A percentile compares a stretch with the other conserved stretches of the same genome.
Evolutionary conservation across 139 green algal species (phyloP).

Genomic region (Picochlorum sp.): DNA sequence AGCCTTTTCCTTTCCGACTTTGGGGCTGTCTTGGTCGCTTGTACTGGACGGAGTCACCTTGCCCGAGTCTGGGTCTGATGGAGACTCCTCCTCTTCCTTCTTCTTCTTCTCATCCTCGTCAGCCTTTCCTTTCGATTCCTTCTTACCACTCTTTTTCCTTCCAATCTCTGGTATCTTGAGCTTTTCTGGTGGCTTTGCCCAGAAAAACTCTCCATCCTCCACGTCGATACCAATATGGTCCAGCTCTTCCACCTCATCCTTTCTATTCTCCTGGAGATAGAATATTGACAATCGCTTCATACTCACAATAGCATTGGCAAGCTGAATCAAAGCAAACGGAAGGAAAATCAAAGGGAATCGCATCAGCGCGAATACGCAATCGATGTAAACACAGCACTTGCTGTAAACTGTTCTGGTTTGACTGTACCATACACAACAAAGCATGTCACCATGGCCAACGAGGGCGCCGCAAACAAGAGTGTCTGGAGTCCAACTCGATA

Average conservation of each 20-base stretch:
- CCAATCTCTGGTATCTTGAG: background rate
- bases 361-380: constrained; percentile 84
- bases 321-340: constrained; percentile 58
- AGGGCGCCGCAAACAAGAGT: constrained; percentile 67
- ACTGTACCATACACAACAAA: constrained; percentile 65
- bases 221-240: constrained; percentile 24
- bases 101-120: background rate
- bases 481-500: constrained; percentile 58
- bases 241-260: constrained; percentile 27
- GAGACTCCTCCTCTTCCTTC: background rate
- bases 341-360: constrained; percentile 88
- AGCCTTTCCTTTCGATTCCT: constrained; percentile 4
- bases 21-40: background rate
- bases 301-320: constrained; percentile 46
- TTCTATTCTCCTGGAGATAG: constrained; percentile 43
- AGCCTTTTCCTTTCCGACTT: background rate
- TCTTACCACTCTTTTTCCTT: constrained; percentile 20
- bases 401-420: constrained; percentile 35
- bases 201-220: constrained; percentile 32
- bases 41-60: background rate
- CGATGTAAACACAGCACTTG: constrained; percentile 70
- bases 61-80: background rate
- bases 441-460: constrained; percentile 64
- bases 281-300: constrained; percentile 40
- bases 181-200: constrained; percentile 20